Conservation (phyloP, 2,329 filamentous ascomycete species). For the Fusarium fujikuroi region DNA sequence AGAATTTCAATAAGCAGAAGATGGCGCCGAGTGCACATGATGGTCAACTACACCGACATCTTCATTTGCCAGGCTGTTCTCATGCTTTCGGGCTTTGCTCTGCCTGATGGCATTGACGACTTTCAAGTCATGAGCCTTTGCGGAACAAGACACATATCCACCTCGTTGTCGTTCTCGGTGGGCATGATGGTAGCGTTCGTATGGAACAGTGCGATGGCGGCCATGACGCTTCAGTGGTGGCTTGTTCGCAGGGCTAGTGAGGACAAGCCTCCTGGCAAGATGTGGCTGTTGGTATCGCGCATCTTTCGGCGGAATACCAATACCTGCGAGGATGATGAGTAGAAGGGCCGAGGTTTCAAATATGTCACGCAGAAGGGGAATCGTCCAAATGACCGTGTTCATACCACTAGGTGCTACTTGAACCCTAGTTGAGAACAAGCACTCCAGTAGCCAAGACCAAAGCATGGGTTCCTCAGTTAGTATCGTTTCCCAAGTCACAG, state of each 20-base stretch:
- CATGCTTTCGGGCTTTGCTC: neutral
- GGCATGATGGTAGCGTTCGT: neutral
- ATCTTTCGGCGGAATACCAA: neutral
- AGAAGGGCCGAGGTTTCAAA: neutral
- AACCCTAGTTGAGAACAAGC: too few species aligned
- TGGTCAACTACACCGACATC: neutral
- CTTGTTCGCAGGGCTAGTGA: neutral
- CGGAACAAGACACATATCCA: neutral
- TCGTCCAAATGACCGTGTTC: too few species aligned
- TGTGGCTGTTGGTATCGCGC: neutral
- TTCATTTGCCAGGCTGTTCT: neutral
- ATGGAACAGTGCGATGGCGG: neutral
- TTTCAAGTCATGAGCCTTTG: neutral
- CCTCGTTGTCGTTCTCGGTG: fast-evolving
- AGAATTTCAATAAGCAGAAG: neutral
- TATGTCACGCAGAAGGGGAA: too few species aligned
- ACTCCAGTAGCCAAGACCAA: too few species aligned
- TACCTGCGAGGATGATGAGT: neutral
- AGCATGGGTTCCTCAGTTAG: too few species aligned
- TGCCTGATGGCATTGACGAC: neutral
- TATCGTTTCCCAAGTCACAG: too few species aligned
- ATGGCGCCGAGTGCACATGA: neutral
- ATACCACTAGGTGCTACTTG: too few species aligned
- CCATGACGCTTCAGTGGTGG: neutral
- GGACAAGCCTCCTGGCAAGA: neutral